Conservation (phyloP, 2,329 filamentous ascomycete genomes). For the Alternaria infectoria region DNA sequence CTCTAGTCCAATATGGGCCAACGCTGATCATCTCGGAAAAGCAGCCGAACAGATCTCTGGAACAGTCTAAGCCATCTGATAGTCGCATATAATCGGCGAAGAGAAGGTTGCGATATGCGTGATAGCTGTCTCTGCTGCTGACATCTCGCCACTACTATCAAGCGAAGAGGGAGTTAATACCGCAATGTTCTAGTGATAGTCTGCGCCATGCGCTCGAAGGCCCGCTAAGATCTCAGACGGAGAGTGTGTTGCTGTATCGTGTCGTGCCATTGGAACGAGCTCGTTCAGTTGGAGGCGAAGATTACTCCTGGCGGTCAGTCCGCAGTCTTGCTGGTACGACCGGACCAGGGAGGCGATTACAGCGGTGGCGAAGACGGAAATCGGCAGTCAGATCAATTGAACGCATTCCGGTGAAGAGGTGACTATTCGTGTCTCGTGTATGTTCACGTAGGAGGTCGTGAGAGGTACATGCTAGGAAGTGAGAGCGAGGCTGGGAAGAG, state of each 20-base stretch:
- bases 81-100: not conserved
- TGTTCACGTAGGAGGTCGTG: not conserved
- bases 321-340: not conserved
- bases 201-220: not conserved
- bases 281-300: not conserved
- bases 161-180: not conserved
- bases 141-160: not conserved
- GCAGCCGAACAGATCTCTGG: not conserved
- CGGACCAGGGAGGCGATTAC: not conserved
- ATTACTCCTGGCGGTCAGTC: constrained; percentile 2
- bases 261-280: not conserved
- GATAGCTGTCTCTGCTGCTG: not conserved
- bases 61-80: not conserved
- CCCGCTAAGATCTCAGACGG: not conserved
- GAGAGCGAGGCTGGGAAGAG: constrained; percentile 2
- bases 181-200: not conserved
- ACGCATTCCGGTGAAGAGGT: not conserved
- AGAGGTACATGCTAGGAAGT: not conserved
- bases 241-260: not conserved
- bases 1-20: not conserved
- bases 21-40: not conserved
- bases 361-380: not conserved
- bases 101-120: not conserved
- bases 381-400: not conserved
- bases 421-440: not conserved